Base-by-base conservation (phyloP, 2,329 filamentous ascomycete species). In the Neofusicoccum parvum region DNA sequence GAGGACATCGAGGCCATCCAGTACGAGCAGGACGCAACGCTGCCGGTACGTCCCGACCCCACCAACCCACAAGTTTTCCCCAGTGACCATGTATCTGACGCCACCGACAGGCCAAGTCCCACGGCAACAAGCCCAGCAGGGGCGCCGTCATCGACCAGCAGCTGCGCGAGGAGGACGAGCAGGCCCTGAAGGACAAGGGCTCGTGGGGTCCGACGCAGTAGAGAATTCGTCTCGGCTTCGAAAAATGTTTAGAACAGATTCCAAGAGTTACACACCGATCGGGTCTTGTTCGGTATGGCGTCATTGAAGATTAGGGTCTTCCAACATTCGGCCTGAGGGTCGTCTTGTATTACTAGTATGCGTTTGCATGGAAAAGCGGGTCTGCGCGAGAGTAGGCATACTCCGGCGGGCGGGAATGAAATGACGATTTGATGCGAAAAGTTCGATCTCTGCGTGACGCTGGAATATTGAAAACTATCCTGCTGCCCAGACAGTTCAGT, bases 121-220 rank as follows among this genome's bases (percentile, higher is more conserved):
- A 93, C 73, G 90, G 90, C 67, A 92, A 92, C 74, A 84, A 92
- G 79, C 90, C 90, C 1, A 90, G 87, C 20, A 86, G 82, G 72
- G 90, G 90, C 17, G 90, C 90, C 27, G 86, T 90, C 82, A 84
- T 92, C 65, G 90, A 93, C 75, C 86, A 90, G 66, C 75, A 90
- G 77, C 70, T 93, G 53, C 81, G 85, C 72, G 85, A 86, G 4
- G 90, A 92, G 72, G 90, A 93, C 66, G 86, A 90, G 72, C 86
- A 84, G 69, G 79, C 84, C 63, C 72, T 92, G 67, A 84, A 81
- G 79, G 84, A 82, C 75, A 92, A 91, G 83, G 85, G 87, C 34
- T 20, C 27, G n/a, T 66, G 56, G 58, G 65, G 65, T 41, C 50
- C 65, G 41, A 66, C 49, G 49, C 39, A 66, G 41, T 62, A 66